Evolutionary conservation across 2,329 filamentous ascomycete genomes (phyloP), one percentile per base, ranked within the genome.

Genomic region (Mycosphaerella sp.): DNA sequence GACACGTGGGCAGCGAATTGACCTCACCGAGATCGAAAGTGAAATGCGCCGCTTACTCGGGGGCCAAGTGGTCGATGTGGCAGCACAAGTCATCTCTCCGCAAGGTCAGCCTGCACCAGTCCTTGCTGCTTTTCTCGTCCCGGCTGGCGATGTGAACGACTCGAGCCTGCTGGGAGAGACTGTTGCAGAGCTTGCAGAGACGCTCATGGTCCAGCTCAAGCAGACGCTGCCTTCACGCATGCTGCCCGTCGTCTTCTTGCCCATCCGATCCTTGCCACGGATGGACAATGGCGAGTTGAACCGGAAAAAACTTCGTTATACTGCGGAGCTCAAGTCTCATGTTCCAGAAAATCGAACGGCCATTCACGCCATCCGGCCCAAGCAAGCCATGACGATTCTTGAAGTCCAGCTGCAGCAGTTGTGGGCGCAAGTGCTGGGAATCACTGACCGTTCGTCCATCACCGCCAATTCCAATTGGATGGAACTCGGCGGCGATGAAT

Each of bases 221-320:
- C 48, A 44, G 17, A 6, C 3, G n/a, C 23, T 55, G n/a, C 53
- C 53, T 21, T 64, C 70, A 0, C 95, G 95, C 67, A 93, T 93
- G 87, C 70, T 95, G 1, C 91, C 91, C 0, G 82, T 81, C 0
- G 80, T 83, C 54, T 70, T 95, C 4, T 72, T 95, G 4, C 86
- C 87, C 0, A 75, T 95, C 5, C 79, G 81, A 0, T 65, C 69
- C 0, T 74, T 95, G 38, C 89, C 90, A 0, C 76, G 84, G 62
- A 93, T 86, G 0, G 67, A 79, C 0, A 86, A 86, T 54, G 86
- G 86, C 1, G 95, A 95, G 67, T 76, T 86, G 3, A 83, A 95
- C 64, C 79, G 79, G 52, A 64, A 68, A 8, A 45, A 29, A n/a
- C 44, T 57, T 2, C 47, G 51, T 69, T 1, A 54, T 55, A 0